Evolutionary conservation across 352 stramenopile genomes (phyloP).

Genomic region (Globisporangium okanoganense): DNA sequence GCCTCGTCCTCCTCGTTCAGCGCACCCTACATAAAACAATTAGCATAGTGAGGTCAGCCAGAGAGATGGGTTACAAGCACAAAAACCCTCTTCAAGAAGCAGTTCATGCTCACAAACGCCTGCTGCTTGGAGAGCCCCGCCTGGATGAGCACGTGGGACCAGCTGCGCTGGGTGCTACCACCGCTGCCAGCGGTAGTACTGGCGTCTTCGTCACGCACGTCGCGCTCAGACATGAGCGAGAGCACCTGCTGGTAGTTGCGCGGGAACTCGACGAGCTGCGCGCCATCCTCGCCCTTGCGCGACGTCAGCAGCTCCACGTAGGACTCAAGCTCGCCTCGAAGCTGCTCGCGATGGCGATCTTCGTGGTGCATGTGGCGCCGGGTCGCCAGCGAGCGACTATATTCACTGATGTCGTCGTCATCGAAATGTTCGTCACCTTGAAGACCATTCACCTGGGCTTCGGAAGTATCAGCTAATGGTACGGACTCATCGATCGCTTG

Average conservation of each 20-base stretch:
- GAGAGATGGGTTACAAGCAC: neutral
- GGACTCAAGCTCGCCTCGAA: slow-evolving; percentile 35
- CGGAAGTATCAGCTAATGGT: neutral
- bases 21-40: slow-evolving; percentile 24
- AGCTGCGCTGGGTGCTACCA: slow-evolving; percentile 28
- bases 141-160: slow-evolving; percentile 60
- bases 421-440: neutral
- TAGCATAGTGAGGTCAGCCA: neutral
- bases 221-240: slow-evolving; percentile 57
- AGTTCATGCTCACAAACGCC: slow-evolving; percentile 37
- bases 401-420: slow-evolving; percentile 21
- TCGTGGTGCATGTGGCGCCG: slow-evolving; percentile 18
- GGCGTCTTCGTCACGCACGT: slow-evolving; percentile 30
- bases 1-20: slow-evolving; percentile 38
- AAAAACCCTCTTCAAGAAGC: neutral
- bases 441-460: neutral
- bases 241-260: slow-evolving; percentile 63
- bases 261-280: slow-evolving; percentile 48
- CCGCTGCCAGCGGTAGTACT: neutral
- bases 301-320: slow-evolving; percentile 42
- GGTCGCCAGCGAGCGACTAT: slow-evolving; percentile 14
- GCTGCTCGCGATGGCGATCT: slow-evolving; percentile 33
- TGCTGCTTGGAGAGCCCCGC: slow-evolving; percentile 62
- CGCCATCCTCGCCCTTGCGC: slow-evolving; percentile 41
- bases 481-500: neutral